phyloP scores from a whole-genome alignment of 2,329 filamentous ascomycete genomes.

The Fusarium irregulare region DNA sequence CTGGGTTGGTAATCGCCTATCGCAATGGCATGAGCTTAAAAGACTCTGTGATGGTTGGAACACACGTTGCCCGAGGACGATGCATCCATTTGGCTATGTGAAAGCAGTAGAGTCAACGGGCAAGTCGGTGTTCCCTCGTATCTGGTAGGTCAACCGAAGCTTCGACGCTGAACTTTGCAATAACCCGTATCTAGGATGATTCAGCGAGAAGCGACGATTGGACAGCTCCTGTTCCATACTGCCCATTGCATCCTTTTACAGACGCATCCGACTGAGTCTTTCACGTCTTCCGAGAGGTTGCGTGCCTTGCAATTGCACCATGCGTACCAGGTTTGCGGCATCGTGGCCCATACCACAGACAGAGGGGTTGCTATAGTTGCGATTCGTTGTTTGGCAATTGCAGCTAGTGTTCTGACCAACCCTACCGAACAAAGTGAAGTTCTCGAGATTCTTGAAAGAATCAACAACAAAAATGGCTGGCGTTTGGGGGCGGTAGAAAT shows the following conservation, averaged over 20 bases:
- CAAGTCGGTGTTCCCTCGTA: slow-evolving; percentile 84
- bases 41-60: slow-evolving; percentile 87
- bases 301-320: slow-evolving; percentile 76
- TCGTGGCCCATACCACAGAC: slow-evolving; percentile 86
- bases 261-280: slow-evolving; percentile 76
- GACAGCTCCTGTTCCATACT: slow-evolving; percentile 89
- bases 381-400: slow-evolving; percentile 81
- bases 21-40: slow-evolving; percentile 85
- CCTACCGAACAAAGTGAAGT: slow-evolving; percentile 83
- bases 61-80: slow-evolving; percentile 79
- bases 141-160: slow-evolving; percentile 71
- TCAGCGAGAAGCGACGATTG: slow-evolving; percentile 83
- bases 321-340: slow-evolving; percentile 87
- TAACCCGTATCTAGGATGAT: slow-evolving; percentile 70
- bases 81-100: slow-evolving; percentile 86
- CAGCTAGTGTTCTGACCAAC: slow-evolving; percentile 76
- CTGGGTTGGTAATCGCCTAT: slow-evolving; percentile 71
- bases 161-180: background rate
- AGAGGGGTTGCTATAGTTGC: slow-evolving; percentile 82
- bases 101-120: slow-evolving; percentile 73
- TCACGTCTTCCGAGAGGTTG: slow-evolving; percentile 73
- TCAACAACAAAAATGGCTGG: slow-evolving; percentile 83
- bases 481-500: slow-evolving; percentile 76
- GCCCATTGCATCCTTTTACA: slow-evolving; percentile 84
- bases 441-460: slow-evolving; percentile 78